Evolutionary conservation across 192 early-diverging fungal genomes (phyloP).

Genomic region (Coemansia sp.): DNA sequence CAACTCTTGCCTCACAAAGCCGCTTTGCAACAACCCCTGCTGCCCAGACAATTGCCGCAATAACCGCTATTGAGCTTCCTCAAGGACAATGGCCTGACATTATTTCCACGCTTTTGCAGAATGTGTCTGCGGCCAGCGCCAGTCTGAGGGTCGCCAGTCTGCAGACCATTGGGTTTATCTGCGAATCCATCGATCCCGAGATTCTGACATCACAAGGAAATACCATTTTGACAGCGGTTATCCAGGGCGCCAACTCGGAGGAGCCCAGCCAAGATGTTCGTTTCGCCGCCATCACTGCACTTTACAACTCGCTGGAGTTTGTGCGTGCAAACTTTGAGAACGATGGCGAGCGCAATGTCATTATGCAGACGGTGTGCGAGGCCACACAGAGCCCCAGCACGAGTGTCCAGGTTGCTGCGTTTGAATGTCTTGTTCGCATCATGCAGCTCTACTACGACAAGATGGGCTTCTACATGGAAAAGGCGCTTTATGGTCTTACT

Average conservation of each 20-base stretch:
- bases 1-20: slow-evolving; percentile 43
- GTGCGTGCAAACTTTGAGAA: slow-evolving; percentile 90
- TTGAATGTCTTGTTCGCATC: slow-evolving; percentile 96
- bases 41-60: slow-evolving; percentile 85
- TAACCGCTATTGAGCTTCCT: slow-evolving; percentile 94
- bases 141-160: slow-evolving; percentile 79
- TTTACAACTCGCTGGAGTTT: slow-evolving; percentile 96
- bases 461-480: slow-evolving; percentile 97
- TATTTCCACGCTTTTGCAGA: slow-evolving; percentile 78
- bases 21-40: slow-evolving; percentile 64
- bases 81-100: slow-evolving; percentile 82
- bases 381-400: slow-evolving; percentile 79
- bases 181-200: slow-evolving; percentile 83
- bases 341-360: slow-evolving; percentile 94
- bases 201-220: slow-evolving; percentile 83
- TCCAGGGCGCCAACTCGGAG: slow-evolving; percentile 93
- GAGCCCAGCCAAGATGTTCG: slow-evolving; percentile 88
- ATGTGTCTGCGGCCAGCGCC: slow-evolving; percentile 68
- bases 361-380: slow-evolving; percentile 99
- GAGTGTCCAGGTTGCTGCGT: slow-evolving; percentile 83
- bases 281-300: slow-evolving; percentile 82
- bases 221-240: slow-evolving; percentile 90
- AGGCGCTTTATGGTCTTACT: slow-evolving; percentile 91
- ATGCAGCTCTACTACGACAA: slow-evolving; percentile 96
- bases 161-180: slow-evolving; percentile 90